phyloP scores from a whole-genome alignment of 768 basidiomycete species.

The Coprinopsis strossmayeri region DNA sequence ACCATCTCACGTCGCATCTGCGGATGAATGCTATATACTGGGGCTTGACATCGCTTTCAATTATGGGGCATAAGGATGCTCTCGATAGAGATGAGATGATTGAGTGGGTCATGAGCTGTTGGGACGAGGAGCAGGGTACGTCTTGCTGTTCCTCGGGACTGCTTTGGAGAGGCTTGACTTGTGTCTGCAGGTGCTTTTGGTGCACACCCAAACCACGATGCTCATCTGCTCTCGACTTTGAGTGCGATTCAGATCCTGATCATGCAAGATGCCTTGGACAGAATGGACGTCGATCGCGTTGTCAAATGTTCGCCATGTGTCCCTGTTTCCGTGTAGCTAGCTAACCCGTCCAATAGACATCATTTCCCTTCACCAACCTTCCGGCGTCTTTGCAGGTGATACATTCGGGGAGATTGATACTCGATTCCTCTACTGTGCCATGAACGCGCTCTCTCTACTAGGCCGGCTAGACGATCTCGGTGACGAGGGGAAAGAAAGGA shows the following conservation, averaged over 20 bases:
- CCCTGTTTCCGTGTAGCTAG: background rate
- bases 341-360: constrained; percentile 49
- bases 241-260: constrained; percentile 90
- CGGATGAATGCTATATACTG: constrained; percentile 96
- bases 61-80: constrained; percentile 75
- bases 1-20: constrained; percentile 89
- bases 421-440: constrained; percentile 85
- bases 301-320: constrained; percentile 55
- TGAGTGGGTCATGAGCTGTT: constrained; percentile 88
- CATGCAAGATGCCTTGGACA: constrained; percentile 76
- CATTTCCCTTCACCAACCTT: constrained; percentile 74
- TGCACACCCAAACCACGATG: constrained; percentile 90
- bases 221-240: constrained; percentile 78
- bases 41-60: constrained; percentile 83
- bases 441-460: constrained; percentile 76
- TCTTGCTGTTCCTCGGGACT: constrained; percentile 10
- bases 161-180: background rate
- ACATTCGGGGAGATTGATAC: constrained; percentile 89
- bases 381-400: constrained; percentile 89
- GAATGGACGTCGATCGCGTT: constrained; percentile 63
- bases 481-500: constrained; percentile 45
- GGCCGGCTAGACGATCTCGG: constrained; percentile 58
- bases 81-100: constrained; percentile 81
- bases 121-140: constrained; percentile 83
- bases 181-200: constrained; percentile 72